Percentiles rank a stretch among this genome's conserved stretches.
These are phyloP conservation scores for Auriscalpium orientale DNA, from an alignment of 768 basidiomycete genomes.

Conservation along the genomic window DNA sequence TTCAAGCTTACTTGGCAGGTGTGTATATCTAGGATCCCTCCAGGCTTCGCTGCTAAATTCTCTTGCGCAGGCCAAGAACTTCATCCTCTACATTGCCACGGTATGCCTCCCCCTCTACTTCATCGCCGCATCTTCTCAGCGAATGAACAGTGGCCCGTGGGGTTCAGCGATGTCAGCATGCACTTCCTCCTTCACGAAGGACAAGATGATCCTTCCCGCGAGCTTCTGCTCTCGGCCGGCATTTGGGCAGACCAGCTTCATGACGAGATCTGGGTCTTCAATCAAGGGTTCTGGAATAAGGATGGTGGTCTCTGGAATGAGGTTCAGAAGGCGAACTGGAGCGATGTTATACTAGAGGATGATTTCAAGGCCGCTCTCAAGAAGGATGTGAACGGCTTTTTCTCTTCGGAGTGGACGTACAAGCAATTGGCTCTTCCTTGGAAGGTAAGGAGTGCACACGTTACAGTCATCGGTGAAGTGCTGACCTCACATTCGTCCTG, in stretches of 20 bases:
- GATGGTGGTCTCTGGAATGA: slow-evolving; percentile 49
- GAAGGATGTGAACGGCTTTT: slow-evolving; percentile 77
- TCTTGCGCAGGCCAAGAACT: not conserved
- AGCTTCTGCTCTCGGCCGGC: slow-evolving; percentile 47
- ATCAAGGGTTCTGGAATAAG: slow-evolving; percentile 64
- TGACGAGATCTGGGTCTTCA: slow-evolving; percentile 72
- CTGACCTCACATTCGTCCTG: not conserved
- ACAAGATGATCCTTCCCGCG: slow-evolving; percentile 40
- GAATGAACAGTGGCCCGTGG: slow-evolving; percentile 23
- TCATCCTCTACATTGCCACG: slow-evolving; percentile 19
- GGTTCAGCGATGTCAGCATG: slow-evolving; percentile 19
- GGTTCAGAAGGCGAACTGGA: slow-evolving; percentile 52
- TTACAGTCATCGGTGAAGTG: not conserved
- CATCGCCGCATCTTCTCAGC: not conserved
- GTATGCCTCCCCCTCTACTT: slow-evolving; percentile 13
- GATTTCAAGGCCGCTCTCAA: slow-evolving; percentile 59
- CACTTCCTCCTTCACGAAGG: slow-evolving; percentile 59
- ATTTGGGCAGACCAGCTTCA: slow-evolving; percentile 47
- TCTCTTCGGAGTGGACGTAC: slow-evolving; percentile 66
- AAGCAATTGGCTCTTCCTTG: slow-evolving; percentile 72
- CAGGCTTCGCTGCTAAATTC: too few relatives aligned
- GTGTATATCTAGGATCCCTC: slow-evolving; percentile 15
- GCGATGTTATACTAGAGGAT: slow-evolving; percentile 65
- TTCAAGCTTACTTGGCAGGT: slow-evolving; percentile 57
- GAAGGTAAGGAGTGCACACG: slow-evolving; percentile 45